Evolutionary conservation across 2,329 filamentous ascomycete species (phyloP).

Genomic region (Akanthomyces dipterigenus): DNA sequence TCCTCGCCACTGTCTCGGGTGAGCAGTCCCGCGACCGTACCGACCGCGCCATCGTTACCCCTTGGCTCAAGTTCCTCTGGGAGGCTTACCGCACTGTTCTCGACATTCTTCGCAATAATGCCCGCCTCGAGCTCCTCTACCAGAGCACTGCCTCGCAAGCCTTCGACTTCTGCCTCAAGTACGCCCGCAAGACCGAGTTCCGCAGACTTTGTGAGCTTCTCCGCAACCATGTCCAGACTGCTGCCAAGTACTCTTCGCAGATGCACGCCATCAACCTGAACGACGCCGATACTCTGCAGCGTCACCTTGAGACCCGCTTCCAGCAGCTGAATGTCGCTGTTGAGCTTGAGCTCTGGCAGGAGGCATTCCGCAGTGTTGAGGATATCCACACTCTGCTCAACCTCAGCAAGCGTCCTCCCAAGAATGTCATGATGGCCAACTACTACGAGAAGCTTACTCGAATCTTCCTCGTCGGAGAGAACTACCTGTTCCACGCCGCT

Average conservation of each 20-base stretch:
- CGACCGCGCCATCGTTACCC: constrained; percentile 95
- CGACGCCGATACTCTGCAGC: constrained; percentile 93
- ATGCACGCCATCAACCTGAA: constrained; percentile 99
- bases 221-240: constrained; percentile 97
- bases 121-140: constrained; percentile 93
- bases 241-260: constrained; percentile 97
- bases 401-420: constrained; percentile 94
- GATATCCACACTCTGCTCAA: constrained; percentile 97
- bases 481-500: constrained; percentile 98
- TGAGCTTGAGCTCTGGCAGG: constrained; percentile 97
- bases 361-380: constrained; percentile 98
- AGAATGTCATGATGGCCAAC: constrained; percentile 99
- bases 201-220: constrained; percentile 95
- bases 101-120: constrained; percentile 98
- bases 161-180: constrained; percentile 98
- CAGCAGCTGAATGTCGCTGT: constrained; percentile 97
- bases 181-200: constrained; percentile 98
- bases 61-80: constrained; percentile 99
- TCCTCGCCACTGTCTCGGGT: constrained; percentile 93
- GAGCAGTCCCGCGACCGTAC: constrained; percentile 97
- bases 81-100: constrained; percentile 98
- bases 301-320: constrained; percentile 95
- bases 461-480: constrained; percentile 98
- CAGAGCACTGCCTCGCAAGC: constrained; percentile 97
- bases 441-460: constrained; percentile 99